A percentile compares a stretch with the other conserved stretches of the same genome.
phyloP scores from a whole-genome alignment of 768 basidiomycete genomes.

The Coprinopsis strossmayeri region DNA sequence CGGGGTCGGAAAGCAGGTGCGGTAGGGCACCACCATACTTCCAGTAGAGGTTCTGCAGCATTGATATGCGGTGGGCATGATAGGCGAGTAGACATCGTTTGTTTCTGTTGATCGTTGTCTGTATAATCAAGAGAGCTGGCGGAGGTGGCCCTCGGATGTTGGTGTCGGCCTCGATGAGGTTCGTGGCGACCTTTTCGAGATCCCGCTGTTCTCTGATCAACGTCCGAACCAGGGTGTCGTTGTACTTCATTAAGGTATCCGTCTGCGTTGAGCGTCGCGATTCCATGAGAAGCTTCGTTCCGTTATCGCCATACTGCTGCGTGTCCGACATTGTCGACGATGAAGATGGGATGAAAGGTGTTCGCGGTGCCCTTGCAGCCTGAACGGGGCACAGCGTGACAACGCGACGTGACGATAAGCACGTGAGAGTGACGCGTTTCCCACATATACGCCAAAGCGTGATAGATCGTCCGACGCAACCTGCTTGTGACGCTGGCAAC shows the following conservation, averaged over 20 bases:
- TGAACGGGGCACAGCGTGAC: neutral
- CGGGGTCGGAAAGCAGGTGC: constrained; percentile 63
- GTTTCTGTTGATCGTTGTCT: constrained; percentile 86
- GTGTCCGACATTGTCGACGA: constrained; percentile 38
- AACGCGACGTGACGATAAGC: neutral
- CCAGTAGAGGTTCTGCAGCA: constrained; percentile 88
- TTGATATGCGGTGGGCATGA: constrained; percentile 79
- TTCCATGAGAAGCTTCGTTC: constrained; percentile 81
- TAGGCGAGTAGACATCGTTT: constrained; percentile 96
- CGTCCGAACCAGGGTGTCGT: constrained; percentile 78
- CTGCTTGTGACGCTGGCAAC: too few species aligned
- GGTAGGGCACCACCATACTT: constrained; percentile 79
- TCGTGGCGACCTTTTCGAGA: constrained; percentile 55
- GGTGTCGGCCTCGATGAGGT: constrained; percentile 21
- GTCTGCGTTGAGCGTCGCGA: constrained; percentile 80
- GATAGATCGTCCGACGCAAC: too few species aligned
- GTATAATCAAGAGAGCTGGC: constrained; percentile 72
- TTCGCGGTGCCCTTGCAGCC: neutral
- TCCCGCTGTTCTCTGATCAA: constrained; percentile 89
- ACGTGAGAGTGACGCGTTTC: neutral
- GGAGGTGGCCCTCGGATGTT: constrained; percentile 32
- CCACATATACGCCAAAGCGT: too few species aligned
- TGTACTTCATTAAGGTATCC: constrained; percentile 86
- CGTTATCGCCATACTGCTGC: constrained; percentile 78
- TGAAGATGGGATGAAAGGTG: constrained; percentile 3